Evolutionary conservation across 2,329 filamentous ascomycete genomes (phyloP), one percentile per base, ranked within the genome.

Genomic region (Aurifilum marmelostoma): DNA sequence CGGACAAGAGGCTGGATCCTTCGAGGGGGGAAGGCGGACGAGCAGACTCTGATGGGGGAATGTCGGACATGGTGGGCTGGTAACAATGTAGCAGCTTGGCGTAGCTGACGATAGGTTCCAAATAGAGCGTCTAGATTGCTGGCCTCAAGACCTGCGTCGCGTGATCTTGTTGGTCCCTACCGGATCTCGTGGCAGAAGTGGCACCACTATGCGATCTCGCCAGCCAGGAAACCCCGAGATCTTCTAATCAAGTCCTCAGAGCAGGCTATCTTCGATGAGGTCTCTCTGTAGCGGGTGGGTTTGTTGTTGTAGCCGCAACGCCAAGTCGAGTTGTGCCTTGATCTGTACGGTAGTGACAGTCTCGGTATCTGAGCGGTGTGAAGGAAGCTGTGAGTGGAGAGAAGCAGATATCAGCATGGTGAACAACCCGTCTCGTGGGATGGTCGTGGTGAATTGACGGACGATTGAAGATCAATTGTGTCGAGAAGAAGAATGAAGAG

Each of bases 61-160:
- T 34, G 63, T 61, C 39, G 12, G 67, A 65, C 71, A 72, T 72
- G 39, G 56, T 63, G 41, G 18, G 43, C 65, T 58, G 9, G 29
- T 14, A 47, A 27, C 18, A 8, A 43, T 8, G 14, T 27, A 34
- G 52, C n/a, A 21, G 16, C 43, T 54, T n/a, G 16, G 43, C 32
- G 32, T 29, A 12, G 14, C 32, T 63, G 43, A 37, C 27, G 43
- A 74, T 56, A 69, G 70, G 58, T 70, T 68, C 41, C 71, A 69
- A 71, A 73, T 73, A 75, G 74, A 70, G 72, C 68, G n/a, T n/a
- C n/a, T 9, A 27, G 18, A 27, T 74, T 32, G 29, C 7, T 54
- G 63, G 34, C 7, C 47, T 65, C 27, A 12, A n/a, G n/a, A 41
- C n/a, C 32, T 27, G 39, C 61, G 34, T 59, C 34, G 50, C 29